phyloP scores from a whole-genome alignment of 2,329 filamentous ascomycete genomes.

The Exophiala alcalophila region DNA sequence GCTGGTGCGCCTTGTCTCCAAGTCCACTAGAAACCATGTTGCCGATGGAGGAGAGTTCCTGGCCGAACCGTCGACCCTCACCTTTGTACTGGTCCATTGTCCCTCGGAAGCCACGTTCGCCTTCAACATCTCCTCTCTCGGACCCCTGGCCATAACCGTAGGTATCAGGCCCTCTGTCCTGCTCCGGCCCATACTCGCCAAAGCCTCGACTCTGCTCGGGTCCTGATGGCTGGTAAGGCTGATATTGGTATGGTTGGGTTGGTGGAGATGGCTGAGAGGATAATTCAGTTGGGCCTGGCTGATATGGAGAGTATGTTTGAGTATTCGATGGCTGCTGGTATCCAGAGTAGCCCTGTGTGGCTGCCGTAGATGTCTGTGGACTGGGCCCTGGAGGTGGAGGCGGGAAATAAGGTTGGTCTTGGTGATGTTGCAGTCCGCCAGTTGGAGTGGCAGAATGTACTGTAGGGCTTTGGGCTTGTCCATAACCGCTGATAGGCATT shows the following conservation, averaged over 20 bases:
- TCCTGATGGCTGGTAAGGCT: slow-evolving; percentile 17
- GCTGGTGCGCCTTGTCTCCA: slow-evolving; percentile 44
- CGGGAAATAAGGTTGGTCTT: slow-evolving; percentile 10
- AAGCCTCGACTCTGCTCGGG: slow-evolving; percentile 22
- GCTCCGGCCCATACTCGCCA: slow-evolving; percentile 20
- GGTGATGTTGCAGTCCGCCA: too few species aligned
- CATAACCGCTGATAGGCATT: slow-evolving; percentile 1
- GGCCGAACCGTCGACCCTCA: slow-evolving; percentile 32
- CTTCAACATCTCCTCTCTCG: slow-evolving; percentile 15
- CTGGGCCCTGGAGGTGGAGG: slow-evolving; percentile 24
- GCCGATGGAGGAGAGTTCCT: slow-evolving; percentile 40
- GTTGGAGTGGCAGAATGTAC: too few species aligned
- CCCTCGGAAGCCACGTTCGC: slow-evolving; percentile 35
- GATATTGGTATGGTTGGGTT: slow-evolving; percentile 25
- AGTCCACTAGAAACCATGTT: slow-evolving; percentile 41
- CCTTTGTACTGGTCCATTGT: slow-evolving; percentile 34
- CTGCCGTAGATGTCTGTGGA: slow-evolving; percentile 13
- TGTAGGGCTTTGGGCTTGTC: slow-evolving; percentile 7
- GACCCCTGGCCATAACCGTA: slow-evolving; percentile 39
- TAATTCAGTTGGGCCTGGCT: slow-evolving; percentile 20
- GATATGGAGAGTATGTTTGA: slow-evolving; percentile 18
- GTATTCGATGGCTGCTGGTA: slow-evolving; percentile 12
- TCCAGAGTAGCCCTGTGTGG: slow-evolving; percentile 9
- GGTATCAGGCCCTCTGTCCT: slow-evolving; percentile 33
- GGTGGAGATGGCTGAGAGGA: slow-evolving; percentile 17